Evolutionary conservation across 2,329 filamentous ascomycete species (phyloP).

Genomic region (Chrysosporium keratinophilum): DNA sequence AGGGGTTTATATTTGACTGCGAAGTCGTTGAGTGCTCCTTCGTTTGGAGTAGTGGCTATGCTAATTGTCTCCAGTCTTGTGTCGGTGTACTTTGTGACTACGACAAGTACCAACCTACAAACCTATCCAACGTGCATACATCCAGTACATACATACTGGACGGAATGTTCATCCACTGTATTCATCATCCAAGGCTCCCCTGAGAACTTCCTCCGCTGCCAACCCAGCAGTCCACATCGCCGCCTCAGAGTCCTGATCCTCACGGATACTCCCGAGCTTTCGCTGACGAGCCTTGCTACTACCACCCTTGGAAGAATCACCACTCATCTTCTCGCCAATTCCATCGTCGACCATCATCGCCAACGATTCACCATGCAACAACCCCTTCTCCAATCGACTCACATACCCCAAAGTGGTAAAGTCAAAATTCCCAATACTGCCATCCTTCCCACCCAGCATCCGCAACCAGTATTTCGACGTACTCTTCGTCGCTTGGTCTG

Average conservation of each 20-base stretch:
- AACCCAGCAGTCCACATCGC: slow-evolving; percentile 18
- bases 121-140: no score
- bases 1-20: no score
- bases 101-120: no score
- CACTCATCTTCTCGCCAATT: slow-evolving; percentile 15
- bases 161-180: not conserved
- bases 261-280: not conserved
- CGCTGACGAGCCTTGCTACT: not conserved
- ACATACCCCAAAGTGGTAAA: slow-evolving; percentile 19
- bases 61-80: no score
- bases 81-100: no score
- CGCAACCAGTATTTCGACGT: slow-evolving; percentile 7
- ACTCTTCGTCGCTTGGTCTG: not conserved
- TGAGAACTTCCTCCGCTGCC: slow-evolving; percentile 16
- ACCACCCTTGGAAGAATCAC: not conserved
- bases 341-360: slow-evolving; percentile 10
- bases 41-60: no score
- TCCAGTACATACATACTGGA: no score
- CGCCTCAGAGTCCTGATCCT: slow-evolving; percentile 14
- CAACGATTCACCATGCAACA: slow-evolving; percentile 19
- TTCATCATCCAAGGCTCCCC: slow-evolving; percentile 13
- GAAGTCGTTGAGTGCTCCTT: no score
- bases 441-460: not conserved
- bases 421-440: slow-evolving; percentile 13
- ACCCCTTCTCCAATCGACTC: slow-evolving; percentile 20